Percentiles rank a stretch among this genome's conserved stretches.
Conservation (phyloP, 169 alveolate species). For the Haemoproteus tartakovskyi region DNA sequence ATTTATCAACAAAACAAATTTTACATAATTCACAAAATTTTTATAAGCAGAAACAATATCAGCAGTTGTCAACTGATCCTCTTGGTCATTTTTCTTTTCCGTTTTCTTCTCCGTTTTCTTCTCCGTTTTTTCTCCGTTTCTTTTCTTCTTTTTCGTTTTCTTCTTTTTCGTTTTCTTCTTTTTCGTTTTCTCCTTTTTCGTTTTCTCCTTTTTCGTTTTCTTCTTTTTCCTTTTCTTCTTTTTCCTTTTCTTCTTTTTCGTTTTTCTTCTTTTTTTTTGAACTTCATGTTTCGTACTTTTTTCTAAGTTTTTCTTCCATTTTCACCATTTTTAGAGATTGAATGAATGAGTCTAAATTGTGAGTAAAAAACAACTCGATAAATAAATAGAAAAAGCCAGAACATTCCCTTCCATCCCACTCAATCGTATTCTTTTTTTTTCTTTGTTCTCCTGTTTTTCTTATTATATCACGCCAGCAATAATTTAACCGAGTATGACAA, state of each 20-base stretch:
- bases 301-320: too few species aligned
- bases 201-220: background rate
- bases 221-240: background rate
- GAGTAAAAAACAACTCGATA: too few species aligned
- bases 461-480: background rate
- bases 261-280: background rate
- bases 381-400: too few species aligned
- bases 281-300: background rate
- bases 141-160: background rate
- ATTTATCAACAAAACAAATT: constrained; percentile 28
- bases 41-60: constrained; percentile 17
- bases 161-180: background rate
- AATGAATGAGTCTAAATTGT: too few species aligned
- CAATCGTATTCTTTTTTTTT: too few species aligned
- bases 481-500: constrained; percentile 1
- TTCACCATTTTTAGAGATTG: too few species aligned
- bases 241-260: background rate
- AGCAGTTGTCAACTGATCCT: background rate
- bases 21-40: constrained; percentile 31
- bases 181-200: background rate
- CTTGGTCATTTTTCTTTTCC: background rate
- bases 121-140: background rate
- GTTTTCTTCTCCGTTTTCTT: background rate
- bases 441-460: too few species aligned
- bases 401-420: too few species aligned